These are phyloP conservation scores for Fusarium lyarnte DNA, from an alignment of 2,329 filamentous ascomycete genomes.

Conservation along the genomic window DNA sequence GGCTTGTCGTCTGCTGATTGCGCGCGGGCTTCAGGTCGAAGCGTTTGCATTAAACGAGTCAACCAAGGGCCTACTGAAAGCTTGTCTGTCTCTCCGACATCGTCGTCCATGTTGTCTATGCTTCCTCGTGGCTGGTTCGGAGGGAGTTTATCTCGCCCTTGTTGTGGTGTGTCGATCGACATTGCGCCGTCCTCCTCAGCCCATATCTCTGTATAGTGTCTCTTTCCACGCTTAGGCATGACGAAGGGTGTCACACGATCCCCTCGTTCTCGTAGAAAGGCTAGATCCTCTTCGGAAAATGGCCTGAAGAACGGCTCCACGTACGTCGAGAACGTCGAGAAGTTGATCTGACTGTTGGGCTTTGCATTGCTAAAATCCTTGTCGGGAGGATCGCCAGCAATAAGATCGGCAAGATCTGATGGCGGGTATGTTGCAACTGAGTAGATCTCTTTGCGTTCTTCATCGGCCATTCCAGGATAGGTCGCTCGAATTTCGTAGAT, in stretches of 20 bases:
- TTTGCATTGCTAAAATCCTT: slow-evolving; percentile 96
- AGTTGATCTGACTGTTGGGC: slow-evolving; percentile 92
- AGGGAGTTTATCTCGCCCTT: slow-evolving; percentile 72
- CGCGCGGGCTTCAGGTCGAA: slow-evolving; percentile 78
- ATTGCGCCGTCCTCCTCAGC: slow-evolving; percentile 89
- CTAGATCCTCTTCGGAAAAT: slow-evolving; percentile 91
- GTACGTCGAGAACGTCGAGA: slow-evolving; percentile 91
- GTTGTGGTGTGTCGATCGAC: slow-evolving; percentile 73
- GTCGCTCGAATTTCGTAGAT: slow-evolving; percentile 90
- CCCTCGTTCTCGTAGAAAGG: slow-evolving; percentile 89
- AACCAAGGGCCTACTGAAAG: slow-evolving; percentile 89
- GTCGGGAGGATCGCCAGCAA: slow-evolving; percentile 89
- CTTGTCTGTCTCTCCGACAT: slow-evolving; percentile 86
- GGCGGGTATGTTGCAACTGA: slow-evolving; percentile 86
- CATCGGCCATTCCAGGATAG: slow-evolving; percentile 78
- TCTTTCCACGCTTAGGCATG: slow-evolving; percentile 84
- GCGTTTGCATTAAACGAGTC: slow-evolving; percentile 79
- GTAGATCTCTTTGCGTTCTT: slow-evolving; percentile 89
- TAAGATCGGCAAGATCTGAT: slow-evolving; percentile 82
- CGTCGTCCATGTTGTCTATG: slow-evolving; percentile 88
- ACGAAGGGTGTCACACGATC: slow-evolving; percentile 86
- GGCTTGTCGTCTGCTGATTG: slow-evolving; percentile 66
- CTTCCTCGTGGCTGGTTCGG: slow-evolving; percentile 85
- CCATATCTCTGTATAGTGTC: slow-evolving; percentile 91
- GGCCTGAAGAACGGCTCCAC: slow-evolving; percentile 91